Percentiles rank a stretch among this genome's conserved stretches.
These are phyloP conservation scores for Thalassiosira oceanica DNA, from an alignment of 352 stramenopile species.

Conservation along the genomic window DNA sequence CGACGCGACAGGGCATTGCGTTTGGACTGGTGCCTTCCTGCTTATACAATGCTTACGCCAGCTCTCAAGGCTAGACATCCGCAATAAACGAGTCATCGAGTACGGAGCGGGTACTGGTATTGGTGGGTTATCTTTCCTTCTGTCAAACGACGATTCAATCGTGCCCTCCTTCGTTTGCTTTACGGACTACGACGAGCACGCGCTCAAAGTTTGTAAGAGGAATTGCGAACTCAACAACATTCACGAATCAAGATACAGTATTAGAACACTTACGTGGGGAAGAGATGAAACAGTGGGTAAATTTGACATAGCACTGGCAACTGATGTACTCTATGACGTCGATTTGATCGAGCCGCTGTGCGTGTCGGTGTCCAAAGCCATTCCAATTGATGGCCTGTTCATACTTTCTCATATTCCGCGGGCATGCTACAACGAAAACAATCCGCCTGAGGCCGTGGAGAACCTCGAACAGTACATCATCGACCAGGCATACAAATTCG, in stretches of 20 bases:
- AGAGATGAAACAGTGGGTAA: neutral
- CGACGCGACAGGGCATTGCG: conserved; percentile 21
- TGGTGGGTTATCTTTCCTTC: conserved; percentile 8
- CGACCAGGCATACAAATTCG: conserved; percentile 10
- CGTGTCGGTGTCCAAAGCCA: conserved; percentile 6
- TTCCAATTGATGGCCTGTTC: conserved; percentile 4
- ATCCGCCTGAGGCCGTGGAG: conserved; percentile 28
- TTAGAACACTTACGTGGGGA: conserved; percentile 9
- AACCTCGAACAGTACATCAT: conserved; percentile 32
- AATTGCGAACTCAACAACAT: conserved; percentile 16
- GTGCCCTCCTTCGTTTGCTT: conserved; percentile 14
- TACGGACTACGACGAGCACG: conserved; percentile 13
- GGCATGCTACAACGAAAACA: conserved; percentile 21
- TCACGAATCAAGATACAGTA: neutral
- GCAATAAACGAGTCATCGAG: conserved; percentile 24
- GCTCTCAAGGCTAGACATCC: conserved; percentile 6
- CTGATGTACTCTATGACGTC: conserved; percentile 17
- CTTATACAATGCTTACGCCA: conserved; percentile 7
- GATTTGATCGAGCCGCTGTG: conserved; percentile 19
- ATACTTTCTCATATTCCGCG: conserved; percentile 23
- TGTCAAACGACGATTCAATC: neutral
- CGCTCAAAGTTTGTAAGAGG: conserved; percentile 4
- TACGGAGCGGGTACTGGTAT: conserved; percentile 14
- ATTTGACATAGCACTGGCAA: conserved; percentile 18
- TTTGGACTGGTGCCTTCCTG: conserved; percentile 15